A percentile compares a stretch with the other conserved stretches of the same genome.
phyloP scores from a whole-genome alignment of 1,139 yeast genomes.

The Pneumocystis canis region DNA sequence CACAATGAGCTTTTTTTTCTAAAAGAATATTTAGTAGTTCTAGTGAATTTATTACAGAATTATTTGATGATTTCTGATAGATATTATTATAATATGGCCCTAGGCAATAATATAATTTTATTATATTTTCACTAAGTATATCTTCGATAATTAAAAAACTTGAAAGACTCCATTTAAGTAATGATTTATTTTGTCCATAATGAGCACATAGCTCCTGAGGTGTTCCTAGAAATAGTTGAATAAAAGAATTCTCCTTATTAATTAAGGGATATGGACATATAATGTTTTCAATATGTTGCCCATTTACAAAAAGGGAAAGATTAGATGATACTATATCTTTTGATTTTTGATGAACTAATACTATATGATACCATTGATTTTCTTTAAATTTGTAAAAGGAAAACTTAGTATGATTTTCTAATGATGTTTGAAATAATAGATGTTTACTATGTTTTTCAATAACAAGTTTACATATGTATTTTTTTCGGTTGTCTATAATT shows the following conservation, averaged over 20 bases:
- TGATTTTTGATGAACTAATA: conserved; percentile 15
- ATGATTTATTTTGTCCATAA: not conserved
- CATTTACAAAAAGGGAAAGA: conserved; percentile 26
- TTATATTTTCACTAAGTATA: conserved; percentile 25
- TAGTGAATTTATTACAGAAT: conserved; percentile 20
- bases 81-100: conserved; percentile 30
- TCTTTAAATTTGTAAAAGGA: conserved; percentile 11
- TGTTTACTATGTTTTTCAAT: conserved; percentile 16
- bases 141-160: conserved; percentile 17
- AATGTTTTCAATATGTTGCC: conserved; percentile 24
- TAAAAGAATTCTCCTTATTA: conserved; percentile 14
- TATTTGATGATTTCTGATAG: conserved; percentile 27
- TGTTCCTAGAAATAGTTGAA: conserved; percentile 19
- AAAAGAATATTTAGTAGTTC: conserved; percentile 23
- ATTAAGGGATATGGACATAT: conserved; percentile 17
- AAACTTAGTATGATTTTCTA: conserved; percentile 14
- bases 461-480: conserved; percentile 15
- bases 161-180: not conserved
- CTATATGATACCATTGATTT: conserved; percentile 16
- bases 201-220: conserved; percentile 9
- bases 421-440: conserved; percentile 16
- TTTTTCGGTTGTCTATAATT: conserved; percentile 14
- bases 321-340: conserved; percentile 17
- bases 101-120: conserved; percentile 25
- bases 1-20: conserved; percentile 13